These are phyloP conservation scores for Lipomyces sp. DNA, from an alignment of 805 yeast genomes.

Conservation along the genomic window DNA sequence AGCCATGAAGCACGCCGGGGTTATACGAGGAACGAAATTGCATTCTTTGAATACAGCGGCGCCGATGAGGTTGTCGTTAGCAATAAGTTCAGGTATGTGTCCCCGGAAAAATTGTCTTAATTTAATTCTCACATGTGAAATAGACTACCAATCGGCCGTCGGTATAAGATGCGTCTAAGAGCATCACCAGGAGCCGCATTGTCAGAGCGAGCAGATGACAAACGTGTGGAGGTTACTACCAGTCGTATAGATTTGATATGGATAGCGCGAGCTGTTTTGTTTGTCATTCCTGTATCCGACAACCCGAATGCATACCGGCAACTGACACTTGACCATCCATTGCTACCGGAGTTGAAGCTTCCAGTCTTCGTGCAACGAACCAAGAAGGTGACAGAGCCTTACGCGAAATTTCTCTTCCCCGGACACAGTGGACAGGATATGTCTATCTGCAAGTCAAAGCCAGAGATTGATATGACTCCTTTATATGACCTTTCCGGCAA, in stretches of 20 bases:
- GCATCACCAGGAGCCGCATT: too few relatives aligned
- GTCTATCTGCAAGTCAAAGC: not conserved
- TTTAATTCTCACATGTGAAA: too few relatives aligned
- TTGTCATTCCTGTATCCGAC: too few relatives aligned
- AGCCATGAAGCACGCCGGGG: too few relatives aligned
- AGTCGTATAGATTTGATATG: conserved; percentile 3
- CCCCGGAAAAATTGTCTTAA: too few relatives aligned
- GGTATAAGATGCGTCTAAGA: too few relatives aligned
- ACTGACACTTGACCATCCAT: conserved; percentile 1
- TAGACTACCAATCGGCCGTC: too few relatives aligned
- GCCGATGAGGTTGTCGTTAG: too few relatives aligned
- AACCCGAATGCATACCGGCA: too few relatives aligned
- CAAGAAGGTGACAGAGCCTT: not conserved
- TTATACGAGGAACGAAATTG: too few relatives aligned
- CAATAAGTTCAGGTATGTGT: too few relatives aligned
- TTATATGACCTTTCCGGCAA: not conserved
- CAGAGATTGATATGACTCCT: not conserved
- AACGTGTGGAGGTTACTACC: not conserved
- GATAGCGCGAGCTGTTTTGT: conserved; percentile 3
- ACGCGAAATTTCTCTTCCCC: not conserved
- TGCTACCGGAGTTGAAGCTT: not conserved
- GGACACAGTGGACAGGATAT: conserved; percentile 1
- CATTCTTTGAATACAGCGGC: too few relatives aligned
- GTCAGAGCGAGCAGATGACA: not conserved
- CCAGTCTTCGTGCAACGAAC: conserved; percentile 1